Percentiles rank a stretch among this genome's conserved stretches.
Evolutionary conservation across 345 rosid genomes (phyloP).

Genomic region (Excoecaria agallocha): DNA sequence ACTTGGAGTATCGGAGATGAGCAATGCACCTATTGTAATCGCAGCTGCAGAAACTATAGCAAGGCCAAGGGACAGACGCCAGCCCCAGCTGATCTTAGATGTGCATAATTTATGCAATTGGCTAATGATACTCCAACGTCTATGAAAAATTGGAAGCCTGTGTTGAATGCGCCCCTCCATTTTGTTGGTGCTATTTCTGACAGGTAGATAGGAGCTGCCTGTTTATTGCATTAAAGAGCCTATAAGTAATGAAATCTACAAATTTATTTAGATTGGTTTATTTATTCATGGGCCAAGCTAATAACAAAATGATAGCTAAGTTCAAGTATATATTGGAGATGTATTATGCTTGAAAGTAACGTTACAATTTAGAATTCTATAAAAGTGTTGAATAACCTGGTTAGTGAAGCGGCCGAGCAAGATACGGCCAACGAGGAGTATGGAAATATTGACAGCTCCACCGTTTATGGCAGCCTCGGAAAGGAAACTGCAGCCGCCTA

Average conservation of each 20-base stretch:
- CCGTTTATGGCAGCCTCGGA: constrained; percentile 71
- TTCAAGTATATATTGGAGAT: too few relatives aligned
- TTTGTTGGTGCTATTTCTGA: constrained; percentile 82
- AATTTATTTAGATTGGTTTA: background rate
- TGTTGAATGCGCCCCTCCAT: constrained; percentile 86
- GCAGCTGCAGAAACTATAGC: constrained; percentile 64
- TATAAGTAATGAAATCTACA: too few relatives aligned
- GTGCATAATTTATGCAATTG: constrained; percentile 56
- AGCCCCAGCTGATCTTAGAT: constrained; percentile 60
- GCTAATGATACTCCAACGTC: constrained; percentile 67
- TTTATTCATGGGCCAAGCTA: too few relatives aligned
- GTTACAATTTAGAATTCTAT: too few relatives aligned
- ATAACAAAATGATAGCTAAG: too few relatives aligned
- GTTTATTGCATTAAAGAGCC: background rate
- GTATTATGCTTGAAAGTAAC: too few relatives aligned
- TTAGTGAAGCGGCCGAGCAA: constrained; percentile 88
- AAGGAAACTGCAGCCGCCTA: constrained; percentile 73
- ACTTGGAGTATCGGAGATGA: constrained; percentile 67
- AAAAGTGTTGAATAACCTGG: constrained; percentile 39
- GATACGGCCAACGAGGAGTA: constrained; percentile 81
- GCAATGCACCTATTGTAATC: constrained; percentile 66
- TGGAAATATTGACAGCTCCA: constrained; percentile 54
- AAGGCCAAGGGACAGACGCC: constrained; percentile 79
- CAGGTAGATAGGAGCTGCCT: constrained; percentile 85
- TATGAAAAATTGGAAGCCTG: constrained; percentile 75